Evolutionary conservation across 148 eudicot genomes (phyloP), one percentile per base, ranked within the genome.

Genomic region (Amaranthus hypochondriacus): DNA sequence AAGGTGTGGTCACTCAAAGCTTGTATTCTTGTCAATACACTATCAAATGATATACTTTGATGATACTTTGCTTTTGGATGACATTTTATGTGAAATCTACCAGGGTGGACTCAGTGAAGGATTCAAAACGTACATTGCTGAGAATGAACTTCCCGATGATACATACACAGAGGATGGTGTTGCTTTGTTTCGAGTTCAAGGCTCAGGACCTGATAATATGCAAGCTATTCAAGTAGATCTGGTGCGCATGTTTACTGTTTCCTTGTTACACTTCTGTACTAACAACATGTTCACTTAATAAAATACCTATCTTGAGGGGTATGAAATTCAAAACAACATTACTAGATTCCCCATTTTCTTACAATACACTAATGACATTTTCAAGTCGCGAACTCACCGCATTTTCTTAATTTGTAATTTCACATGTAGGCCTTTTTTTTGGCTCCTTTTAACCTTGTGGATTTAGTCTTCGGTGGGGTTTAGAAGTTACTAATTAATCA

Each of bases 181-280:
- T 15, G 97, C 97, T 71, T 69, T 92, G 43, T 89, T 92, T 63
- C 88, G 92, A 69, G 85, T 92, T 76, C 95, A 89, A 83, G 97
- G 97, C 57, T 85, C 97, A 82, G 92, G 95, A 78, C 88, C 95
- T 67, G 90, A 87, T 62, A 92, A 92, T 80, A 92, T 89, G 92
- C 95, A 92, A 92, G 90, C 97, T 76, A 90, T 92, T 80, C 97
- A 92, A 92, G 97, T 92, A 63, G 97, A 89, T 75, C 83, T 82
- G 66, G 97, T 92, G 66, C 47, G 88, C 78, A 18, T 70, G 43
- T 47, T 76, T 53, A 61, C 48, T 13, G n/a, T 56, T 71, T 78
- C 61, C 72, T 43, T 43, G 6, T 69, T 11, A 48, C 43, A 6
- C 10, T 49, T 49, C 18, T 47, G 5, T 55, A 13, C 9, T 62